Percentiles rank a stretch among this genome's conserved stretches.
These are phyloP conservation scores for Tanacetum coccineum DNA, from an alignment of 129 eudicot species.

Conservation along the genomic window DNA sequence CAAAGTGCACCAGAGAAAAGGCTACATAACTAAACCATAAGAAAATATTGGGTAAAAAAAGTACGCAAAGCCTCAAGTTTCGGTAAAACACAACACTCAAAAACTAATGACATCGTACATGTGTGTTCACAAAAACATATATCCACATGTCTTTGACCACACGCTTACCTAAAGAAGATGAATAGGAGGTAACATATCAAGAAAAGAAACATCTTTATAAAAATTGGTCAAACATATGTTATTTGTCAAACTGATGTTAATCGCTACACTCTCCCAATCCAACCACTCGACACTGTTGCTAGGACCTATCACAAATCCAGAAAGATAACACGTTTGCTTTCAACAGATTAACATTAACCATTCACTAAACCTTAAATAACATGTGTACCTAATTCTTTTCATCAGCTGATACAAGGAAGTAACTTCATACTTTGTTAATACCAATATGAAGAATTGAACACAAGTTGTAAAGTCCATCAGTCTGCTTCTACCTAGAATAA, in stretches of 20 bases:
- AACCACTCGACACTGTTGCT: background rate
- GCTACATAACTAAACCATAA: too few species aligned
- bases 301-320: background rate
- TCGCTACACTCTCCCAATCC: background rate
- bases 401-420: background rate
- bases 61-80: too few species aligned
- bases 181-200: too few species aligned
- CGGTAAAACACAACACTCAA: too few species aligned
- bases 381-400: constrained; percentile 4
- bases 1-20: too few species aligned
- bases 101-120: too few species aligned
- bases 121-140: background rate
- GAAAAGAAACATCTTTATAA: background rate
- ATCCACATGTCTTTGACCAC: background rate
- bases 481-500: constrained; percentile 6
- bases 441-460: constrained; percentile 8
- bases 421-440: background rate
- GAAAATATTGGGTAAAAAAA: too few species aligned
- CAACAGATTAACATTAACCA: constrained; percentile 13
- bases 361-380: constrained; percentile 9
- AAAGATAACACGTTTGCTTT: constrained; percentile 4
- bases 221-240: background rate
- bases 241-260: background rate
- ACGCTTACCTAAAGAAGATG: background rate
- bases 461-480: constrained; percentile 15